Evolutionary conservation across 1,139 yeast species (phyloP).

Genomic region (Pichia sp.): DNA sequence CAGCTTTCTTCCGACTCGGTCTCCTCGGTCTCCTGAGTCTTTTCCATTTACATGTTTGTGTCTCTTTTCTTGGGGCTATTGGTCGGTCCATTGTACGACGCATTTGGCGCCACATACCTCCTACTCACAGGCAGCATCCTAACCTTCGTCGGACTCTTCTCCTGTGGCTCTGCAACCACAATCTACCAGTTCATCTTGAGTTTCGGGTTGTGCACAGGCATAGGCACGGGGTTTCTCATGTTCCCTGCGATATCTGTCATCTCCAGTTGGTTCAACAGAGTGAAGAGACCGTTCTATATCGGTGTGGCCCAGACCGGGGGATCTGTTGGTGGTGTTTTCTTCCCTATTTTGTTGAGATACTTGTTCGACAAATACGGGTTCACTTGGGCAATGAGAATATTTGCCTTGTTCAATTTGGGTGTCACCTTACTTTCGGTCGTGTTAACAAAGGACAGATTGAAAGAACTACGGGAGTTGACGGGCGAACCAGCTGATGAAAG

Average conservation of each 20-base stretch:
- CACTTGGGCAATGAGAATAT: slow-evolving; percentile 56
- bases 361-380: slow-evolving; percentile 50
- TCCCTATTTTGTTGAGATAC: slow-evolving; percentile 53
- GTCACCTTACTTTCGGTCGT: slow-evolving; percentile 36
- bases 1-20: slow-evolving; percentile 44
- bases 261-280: slow-evolving; percentile 29
- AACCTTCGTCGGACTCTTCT: slow-evolving; percentile 22
- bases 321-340: slow-evolving; percentile 55
- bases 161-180: slow-evolving; percentile 21
- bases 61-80: slow-evolving; percentile 55
- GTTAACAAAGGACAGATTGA: slow-evolving; percentile 46
- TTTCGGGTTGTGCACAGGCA: slow-evolving; percentile 48
- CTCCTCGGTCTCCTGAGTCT: slow-evolving; percentile 51
- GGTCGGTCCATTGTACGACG: slow-evolving; percentile 60
- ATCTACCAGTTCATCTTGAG: slow-evolving; percentile 48
- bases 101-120: slow-evolving; percentile 46
- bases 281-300: slow-evolving; percentile 50
- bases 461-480: slow-evolving; percentile 28
- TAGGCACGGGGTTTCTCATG: slow-evolving; percentile 54
- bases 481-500: slow-evolving; percentile 14
- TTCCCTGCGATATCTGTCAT: slow-evolving; percentile 48
- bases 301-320: slow-evolving; percentile 63
- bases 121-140: slow-evolving; percentile 42
- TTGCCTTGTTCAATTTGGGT: slow-evolving; percentile 49
- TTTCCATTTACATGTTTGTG: slow-evolving; percentile 53